Evolutionary conservation across 768 basidiomycete species (phyloP).

Genomic region (Lactarius akahatsu): DNA sequence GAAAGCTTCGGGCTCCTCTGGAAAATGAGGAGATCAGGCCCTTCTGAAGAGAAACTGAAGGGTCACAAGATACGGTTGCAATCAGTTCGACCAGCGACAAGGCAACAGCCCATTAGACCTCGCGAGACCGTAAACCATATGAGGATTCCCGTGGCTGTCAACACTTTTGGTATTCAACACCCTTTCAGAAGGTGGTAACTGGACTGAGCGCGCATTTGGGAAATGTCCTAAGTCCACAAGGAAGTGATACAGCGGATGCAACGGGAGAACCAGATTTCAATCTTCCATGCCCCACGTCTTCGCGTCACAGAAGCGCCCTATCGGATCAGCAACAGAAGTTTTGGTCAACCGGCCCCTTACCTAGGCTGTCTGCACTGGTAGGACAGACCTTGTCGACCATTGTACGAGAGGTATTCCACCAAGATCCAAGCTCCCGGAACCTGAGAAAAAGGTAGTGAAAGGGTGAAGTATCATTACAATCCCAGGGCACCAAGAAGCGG

Average conservation of each 20-base stretch:
- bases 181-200: slow-evolving; percentile 6
- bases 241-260: slow-evolving; percentile 18
- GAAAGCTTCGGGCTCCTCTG: slow-evolving; percentile 1
- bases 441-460: slow-evolving; percentile 2
- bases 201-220: slow-evolving; percentile 4
- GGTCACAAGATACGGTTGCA: slow-evolving; percentile 12
- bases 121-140: slow-evolving; percentile 1
- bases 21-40: slow-evolving; percentile 20
- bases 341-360: slow-evolving; percentile 23
- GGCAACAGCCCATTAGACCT: slow-evolving; percentile 3
- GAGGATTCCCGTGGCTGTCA: slow-evolving; percentile 8
- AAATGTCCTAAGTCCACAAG: slow-evolving; percentile 9
- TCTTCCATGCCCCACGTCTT: slow-evolving; percentile 14
- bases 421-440: background rate
- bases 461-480: background rate
- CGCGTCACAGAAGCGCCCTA: slow-evolving; percentile 16
- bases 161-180: slow-evolving; percentile 1
- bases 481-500: background rate
- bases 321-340: slow-evolving; percentile 25
- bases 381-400: background rate
- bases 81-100: background rate
- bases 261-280: slow-evolving; percentile 16
- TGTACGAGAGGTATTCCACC: background rate
- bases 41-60: slow-evolving; percentile 13
- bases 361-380: background rate